A percentile compares a stretch with the other conserved stretches of the same genome.
These are phyloP conservation scores for Ammopiptanthus mongolicus DNA, from an alignment of 306 rosid genomes.

Conservation along the genomic window DNA sequence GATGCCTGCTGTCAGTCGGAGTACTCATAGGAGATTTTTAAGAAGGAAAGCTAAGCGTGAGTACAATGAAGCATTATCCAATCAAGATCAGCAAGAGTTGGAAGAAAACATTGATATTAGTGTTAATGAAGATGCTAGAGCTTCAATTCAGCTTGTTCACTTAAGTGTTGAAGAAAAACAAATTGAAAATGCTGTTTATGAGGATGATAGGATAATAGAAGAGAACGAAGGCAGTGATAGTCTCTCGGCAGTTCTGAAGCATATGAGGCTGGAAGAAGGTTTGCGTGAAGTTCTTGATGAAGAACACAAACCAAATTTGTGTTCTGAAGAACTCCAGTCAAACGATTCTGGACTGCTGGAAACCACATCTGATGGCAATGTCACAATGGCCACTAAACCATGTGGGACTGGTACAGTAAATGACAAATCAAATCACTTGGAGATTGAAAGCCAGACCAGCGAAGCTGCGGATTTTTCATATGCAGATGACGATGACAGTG, in stretches of 20 bases:
- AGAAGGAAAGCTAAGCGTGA: constrained; percentile 83
- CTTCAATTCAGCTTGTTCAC: constrained; percentile 28
- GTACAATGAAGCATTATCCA: constrained; percentile 37
- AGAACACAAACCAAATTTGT: constrained; percentile 17
- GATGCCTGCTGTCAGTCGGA: constrained; percentile 87
- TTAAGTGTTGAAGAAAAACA: constrained; percentile 20
- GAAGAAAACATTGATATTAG: constrained; percentile 25
- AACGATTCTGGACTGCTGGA: constrained; percentile 8
- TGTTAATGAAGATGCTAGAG: constrained; percentile 28
- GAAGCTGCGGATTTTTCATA: constrained; percentile 53
- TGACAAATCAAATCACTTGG: constrained; percentile 41
- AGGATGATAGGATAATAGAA: constrained; percentile 25
- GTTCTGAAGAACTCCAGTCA: constrained; percentile 18
- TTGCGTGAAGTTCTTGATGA: constrained; percentile 30
- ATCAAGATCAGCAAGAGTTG: constrained; percentile 37
- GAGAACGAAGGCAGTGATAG: constrained; percentile 37
- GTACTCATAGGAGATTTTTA: constrained; percentile 77
- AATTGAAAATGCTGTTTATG: constrained; percentile 25
- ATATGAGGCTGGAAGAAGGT: constrained; percentile 52
- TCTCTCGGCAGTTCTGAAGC: constrained; percentile 42
- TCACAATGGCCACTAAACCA: constrained; percentile 22
- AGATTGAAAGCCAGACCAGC: constrained; percentile 46
- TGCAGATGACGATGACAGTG: constrained; percentile 63
- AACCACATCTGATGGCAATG: constrained; percentile 3
- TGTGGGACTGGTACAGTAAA: constrained; percentile 22